Evolutionary conservation across 31 red algal genomes (phyloP), one percentile per base, ranked within the genome.

Genomic region (Odonthalia washingtoniensis): DNA sequence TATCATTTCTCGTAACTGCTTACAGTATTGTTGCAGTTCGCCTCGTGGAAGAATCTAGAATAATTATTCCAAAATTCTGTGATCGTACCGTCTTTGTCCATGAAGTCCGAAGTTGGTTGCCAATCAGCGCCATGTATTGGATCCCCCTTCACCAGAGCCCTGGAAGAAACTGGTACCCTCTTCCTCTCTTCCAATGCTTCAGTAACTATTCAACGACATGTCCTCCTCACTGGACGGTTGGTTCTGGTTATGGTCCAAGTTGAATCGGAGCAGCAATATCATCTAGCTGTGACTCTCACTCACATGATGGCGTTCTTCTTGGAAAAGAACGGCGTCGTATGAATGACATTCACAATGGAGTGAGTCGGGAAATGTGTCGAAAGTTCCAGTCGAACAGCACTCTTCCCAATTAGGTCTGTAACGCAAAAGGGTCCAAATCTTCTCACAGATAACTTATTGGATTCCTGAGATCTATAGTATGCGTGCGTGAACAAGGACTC

Each of bases 381-480:
- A 37, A 87, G 46, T 6, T 87, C 72, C 30, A 87, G 52, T 4
- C 46, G 5, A 60, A 87, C 70, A 37, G 69, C 83, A 83, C 68
- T 83, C 40, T 69, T 83, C 14, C 79, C 26, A 41, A 68, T 42
- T 18, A 68, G 28, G 26, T 68, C 61, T 33, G 36, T 3, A 65
- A 68, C 30, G 9, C 26, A 18, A 69, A 68, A 83, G 2, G 63
- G 52, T 32, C 61, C 28, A 83, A 83, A 68, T 3, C 39, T 41
- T 40, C 4, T 67, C 30, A 61, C 79, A 24, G 18, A 27, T 27
- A 68, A 66, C 60, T 83, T 83, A 2, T 37, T 28, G 2, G 79
- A 83, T 33, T 5, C 46, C 26, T 83, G 60, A 41, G 63, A 39
- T 46, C 60, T 68, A 2, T 2, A 65, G 63, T 68, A 68, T 40